Base-by-base conservation (phyloP, 768 basidiomycete genomes). In the Phylloporus sp. region DNA sequence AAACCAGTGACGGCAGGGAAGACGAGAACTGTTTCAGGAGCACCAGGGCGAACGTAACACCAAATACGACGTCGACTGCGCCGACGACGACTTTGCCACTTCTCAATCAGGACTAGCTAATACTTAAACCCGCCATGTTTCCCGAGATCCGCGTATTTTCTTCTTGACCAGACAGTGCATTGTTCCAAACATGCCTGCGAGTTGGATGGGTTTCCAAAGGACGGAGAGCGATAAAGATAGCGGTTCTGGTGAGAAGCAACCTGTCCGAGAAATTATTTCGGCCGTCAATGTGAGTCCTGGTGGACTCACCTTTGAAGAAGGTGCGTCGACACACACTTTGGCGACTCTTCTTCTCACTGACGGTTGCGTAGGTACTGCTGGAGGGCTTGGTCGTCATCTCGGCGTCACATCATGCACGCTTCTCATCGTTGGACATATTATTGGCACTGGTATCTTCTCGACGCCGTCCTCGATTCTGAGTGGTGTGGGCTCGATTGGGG, bases 391-490 rank as follows among this genome's bases (percentile, higher is more conserved):
- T 4, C 71, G 77, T 32, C 78, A 80, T 54, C 64, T 80, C 1
- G 78, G 78, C 11, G 70, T 79, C 6, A 70, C 74, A 46, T 75
- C 72, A 31, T 80, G 77, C 46, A 80, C 77, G 1, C 69, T 80
- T 53, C 62, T 78, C 21, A 78, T 79, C 14, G 73, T 80, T 20
- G 79, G 79, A 1, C 65, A 71, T 29, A 75, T 81, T 48, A 79
- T 81, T 49, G 79, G 80, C 0, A 79, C 78, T 0, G 79, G 78
- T 18, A 80, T 82, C 53, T 81, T 81, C 64, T 77, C 78, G 1
- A 80, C 79, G 0, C 80, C 79, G 0, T 78, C 78, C 2, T 74
- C 75, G 0, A 81, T 82, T 55, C 70, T 82, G 17, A 68, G 65
- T 0, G 74, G 75, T 0, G 79, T 80, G 0, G 74, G 74, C n/a